These are phyloP conservation scores for Nemania abortiva DNA, from an alignment of 2,329 filamentous ascomycete species.

Conservation along the genomic window DNA sequence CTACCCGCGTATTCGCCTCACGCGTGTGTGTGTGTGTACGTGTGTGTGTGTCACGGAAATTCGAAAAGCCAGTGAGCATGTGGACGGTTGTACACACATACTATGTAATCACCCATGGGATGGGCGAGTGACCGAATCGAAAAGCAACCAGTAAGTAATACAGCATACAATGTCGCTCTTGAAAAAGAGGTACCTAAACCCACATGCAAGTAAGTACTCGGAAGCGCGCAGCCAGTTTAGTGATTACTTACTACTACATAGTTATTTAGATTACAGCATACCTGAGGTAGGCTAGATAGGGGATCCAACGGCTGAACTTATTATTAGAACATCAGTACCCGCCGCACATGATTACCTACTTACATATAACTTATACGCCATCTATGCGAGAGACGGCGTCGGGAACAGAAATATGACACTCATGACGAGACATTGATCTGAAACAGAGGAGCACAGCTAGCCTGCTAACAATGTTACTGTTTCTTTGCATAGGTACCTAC, in stretches of 20 bases:
- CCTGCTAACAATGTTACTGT: too few relatives aligned
- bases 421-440: slow-evolving; percentile 4
- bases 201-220: not conserved
- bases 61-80: not conserved
- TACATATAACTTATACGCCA: not conserved
- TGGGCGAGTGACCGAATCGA: not conserved
- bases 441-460: slow-evolving; percentile 1
- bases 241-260: too few relatives aligned
- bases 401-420: slow-evolving; percentile 4
- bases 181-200: not conserved
- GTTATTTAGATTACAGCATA: too few relatives aligned
- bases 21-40: too few relatives aligned
- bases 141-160: not conserved
- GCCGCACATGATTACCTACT: not conserved
- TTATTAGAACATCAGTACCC: slow-evolving; percentile 9
- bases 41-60: not conserved
- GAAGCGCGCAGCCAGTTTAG: too few relatives aligned
- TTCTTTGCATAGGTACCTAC: too few relatives aligned
- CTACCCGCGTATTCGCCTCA: not conserved
- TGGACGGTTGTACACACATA: not conserved
- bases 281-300: too few relatives aligned
- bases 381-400: not conserved
- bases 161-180: not conserved
- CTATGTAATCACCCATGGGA: not conserved
- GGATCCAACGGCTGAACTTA: slow-evolving; percentile 9